A percentile compares a stretch with the other conserved stretches of the same genome.
phyloP scores from a whole-genome alignment of 1,284 basidiomycete species.

The Coriolopsis trogii region DNA sequence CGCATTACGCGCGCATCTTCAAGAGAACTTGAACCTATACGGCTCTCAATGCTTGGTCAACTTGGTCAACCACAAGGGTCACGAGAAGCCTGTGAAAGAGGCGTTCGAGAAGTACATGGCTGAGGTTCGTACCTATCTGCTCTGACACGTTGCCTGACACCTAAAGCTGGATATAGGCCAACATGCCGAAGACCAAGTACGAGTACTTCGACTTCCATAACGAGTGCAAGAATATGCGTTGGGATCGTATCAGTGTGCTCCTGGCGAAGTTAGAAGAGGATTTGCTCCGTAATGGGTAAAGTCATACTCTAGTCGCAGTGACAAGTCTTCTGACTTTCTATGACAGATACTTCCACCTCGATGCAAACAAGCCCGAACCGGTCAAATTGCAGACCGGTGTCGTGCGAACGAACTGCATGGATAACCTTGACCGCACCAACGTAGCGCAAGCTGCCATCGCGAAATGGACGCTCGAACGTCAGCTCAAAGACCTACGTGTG shows the following conservation, averaged over 20 bases:
- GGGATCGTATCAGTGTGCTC: conserved; percentile 88
- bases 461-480: conserved; percentile 82
- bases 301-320: background rate
- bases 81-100: conserved; percentile 96
- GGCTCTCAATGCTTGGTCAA: conserved; percentile 87
- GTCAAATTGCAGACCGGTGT: conserved; percentile 65
- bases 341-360: conserved; percentile 75
- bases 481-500: conserved; percentile 76
- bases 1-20: conserved; percentile 77
- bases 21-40: conserved; percentile 77
- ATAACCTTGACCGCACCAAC: conserved; percentile 96
- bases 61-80: conserved; percentile 93
- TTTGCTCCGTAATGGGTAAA: conserved; percentile 71
- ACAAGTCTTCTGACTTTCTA: background rate
- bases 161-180: conserved; percentile 45
- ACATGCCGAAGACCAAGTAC: conserved; percentile 77
- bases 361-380: conserved; percentile 47
- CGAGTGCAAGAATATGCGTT: conserved; percentile 95
- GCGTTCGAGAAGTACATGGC: conserved; percentile 85
- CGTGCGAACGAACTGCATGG: conserved; percentile 91
- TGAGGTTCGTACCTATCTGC: conserved; percentile 43
- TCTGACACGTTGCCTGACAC: background rate
- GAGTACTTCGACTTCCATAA: conserved; percentile 98
- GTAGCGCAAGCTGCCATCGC: conserved; percentile 92
- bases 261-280: conserved; percentile 81